Conservation (phyloP, 2,329 filamentous ascomycete species). For the Pseudocercospora cruenta region DNA sequence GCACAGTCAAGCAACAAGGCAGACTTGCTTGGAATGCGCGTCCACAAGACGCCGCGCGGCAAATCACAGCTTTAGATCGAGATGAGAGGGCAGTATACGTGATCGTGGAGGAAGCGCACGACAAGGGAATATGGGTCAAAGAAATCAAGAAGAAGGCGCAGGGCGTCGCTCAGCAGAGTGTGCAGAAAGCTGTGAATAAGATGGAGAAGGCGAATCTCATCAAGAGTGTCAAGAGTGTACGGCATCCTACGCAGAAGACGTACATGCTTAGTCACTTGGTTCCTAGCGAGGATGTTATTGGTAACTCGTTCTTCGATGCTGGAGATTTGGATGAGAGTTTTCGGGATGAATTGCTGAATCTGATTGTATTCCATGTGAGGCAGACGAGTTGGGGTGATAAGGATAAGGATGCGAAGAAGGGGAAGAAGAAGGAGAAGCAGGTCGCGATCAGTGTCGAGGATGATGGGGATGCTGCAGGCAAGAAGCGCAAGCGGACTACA, state of each 20-base stretch:
- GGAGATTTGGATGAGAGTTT: constrained; percentile 87
- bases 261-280: constrained; percentile 87
- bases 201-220: constrained; percentile 83
- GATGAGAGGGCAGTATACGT: constrained; percentile 87
- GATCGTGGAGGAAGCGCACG: constrained; percentile 82
- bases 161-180: constrained; percentile 80
- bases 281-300: constrained; percentile 87
- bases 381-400: constrained; percentile 68
- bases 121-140: constrained; percentile 88
- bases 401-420: constrained; percentile 37
- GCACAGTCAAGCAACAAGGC: constrained; percentile 34
- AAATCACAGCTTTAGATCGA: constrained; percentile 53
- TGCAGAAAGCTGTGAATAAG: constrained; percentile 81
- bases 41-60: constrained; percentile 33
- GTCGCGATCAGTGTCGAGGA: constrained; percentile 15
- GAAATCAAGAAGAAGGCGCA: constrained; percentile 74
- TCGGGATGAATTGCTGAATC: constrained; percentile 73
- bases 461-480: constrained; percentile 19
- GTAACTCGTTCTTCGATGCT: constrained; percentile 92
- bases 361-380: constrained; percentile 75
- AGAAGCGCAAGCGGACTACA: constrained; percentile 34
- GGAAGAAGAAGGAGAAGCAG: constrained; percentile 5
- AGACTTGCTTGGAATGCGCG: constrained; percentile 37
- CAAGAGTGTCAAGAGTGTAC: constrained; percentile 86
- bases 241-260: constrained; percentile 89